Base-by-base conservation (phyloP, 1,139 yeast species). In the Taiozyma sp. region DNA sequence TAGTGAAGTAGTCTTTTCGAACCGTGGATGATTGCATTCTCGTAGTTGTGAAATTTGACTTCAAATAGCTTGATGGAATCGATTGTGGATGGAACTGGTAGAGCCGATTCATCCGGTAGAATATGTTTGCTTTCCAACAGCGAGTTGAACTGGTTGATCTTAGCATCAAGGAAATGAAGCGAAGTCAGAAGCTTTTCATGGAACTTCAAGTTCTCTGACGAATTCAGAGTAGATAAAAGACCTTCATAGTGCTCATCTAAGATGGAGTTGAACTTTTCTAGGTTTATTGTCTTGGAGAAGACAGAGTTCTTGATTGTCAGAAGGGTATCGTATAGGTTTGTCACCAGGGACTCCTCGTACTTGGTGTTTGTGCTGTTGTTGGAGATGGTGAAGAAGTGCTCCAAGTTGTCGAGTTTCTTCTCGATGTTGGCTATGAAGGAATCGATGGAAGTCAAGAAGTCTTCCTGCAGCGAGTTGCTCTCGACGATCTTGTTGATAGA, bases 1-100 rank as follows among this genome's bases (percentile, higher is more conserved):
- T 86, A 88, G 59, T 89, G 90, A 48, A 93, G 70, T 52, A 84
- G 77, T 48, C 83, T 67, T 8, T 69, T 57, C 42, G 78, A 72
- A 2, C 96, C 95, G 10, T 71, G 66, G 34, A 72, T 71, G 43
- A 78, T 65, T 0, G 90, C 90, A 49, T 71, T 71, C 56, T 82
- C 82, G 63, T 83, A 83, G 64, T 84, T 83, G 63, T 77, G 80
- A 54, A 75, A 76, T 43, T 75, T 73, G 46, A 68, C 65, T 44
- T 68, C 68, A 42, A 71, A 62, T 39, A 62, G 60, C 41, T 70
- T 66, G 50, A 74, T 60, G 63, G 62, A 64, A 45, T 56, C 56
- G 35, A 48, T 44, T 11, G 55, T 48, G 11, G 54, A 41, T n/a
- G 37, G 29, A 28, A 30, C 22, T 16, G 47, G 43, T 21, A 49